Evolutionary conservation across 306 rosid species (phyloP).

Genomic region (Vachellia pachyceras): DNA sequence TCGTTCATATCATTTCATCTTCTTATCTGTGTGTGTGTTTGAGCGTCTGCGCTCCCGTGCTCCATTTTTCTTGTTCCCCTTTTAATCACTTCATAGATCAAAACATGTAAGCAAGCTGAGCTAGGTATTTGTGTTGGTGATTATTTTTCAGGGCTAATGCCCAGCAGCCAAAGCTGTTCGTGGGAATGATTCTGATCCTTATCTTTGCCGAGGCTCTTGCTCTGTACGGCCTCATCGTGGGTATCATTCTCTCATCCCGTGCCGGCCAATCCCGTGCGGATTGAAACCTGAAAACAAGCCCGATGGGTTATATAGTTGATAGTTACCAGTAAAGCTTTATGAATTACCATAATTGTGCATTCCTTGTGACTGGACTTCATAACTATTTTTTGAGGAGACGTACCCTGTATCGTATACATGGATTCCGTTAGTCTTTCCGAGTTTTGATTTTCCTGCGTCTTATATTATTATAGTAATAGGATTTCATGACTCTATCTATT

Average conservation of each 20-base stretch:
- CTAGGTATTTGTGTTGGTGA: background rate
- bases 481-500: background rate
- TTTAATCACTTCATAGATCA: background rate
- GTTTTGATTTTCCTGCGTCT: constrained; percentile 12
- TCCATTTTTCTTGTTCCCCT: too few relatives aligned
- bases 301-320: constrained; percentile 20
- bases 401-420: background rate
- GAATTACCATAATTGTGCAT: constrained; percentile 25
- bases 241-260: constrained; percentile 84
- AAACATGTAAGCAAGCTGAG: constrained; percentile 1
- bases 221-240: constrained; percentile 81
- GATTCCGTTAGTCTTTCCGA: constrained; percentile 8
- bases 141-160: constrained; percentile 70
- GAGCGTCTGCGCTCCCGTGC: too few relatives aligned
- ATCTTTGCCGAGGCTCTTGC: constrained; percentile 87
- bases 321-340: constrained; percentile 12
- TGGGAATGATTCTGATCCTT: constrained; percentile 82
- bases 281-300: constrained; percentile 40
- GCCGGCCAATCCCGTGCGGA: constrained; percentile 86
- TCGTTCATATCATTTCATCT: too few relatives aligned
- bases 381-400: constrained; percentile 33
- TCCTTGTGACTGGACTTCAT: constrained; percentile 1
- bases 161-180: constrained; percentile 87
- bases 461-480: background rate
- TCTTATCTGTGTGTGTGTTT: too few relatives aligned